A percentile compares a stretch with the other conserved stretches of the same genome.
These are phyloP conservation scores for Athelia sp. DNA, from an alignment of 1,284 basidiomycete species.

Conservation along the genomic window DNA sequence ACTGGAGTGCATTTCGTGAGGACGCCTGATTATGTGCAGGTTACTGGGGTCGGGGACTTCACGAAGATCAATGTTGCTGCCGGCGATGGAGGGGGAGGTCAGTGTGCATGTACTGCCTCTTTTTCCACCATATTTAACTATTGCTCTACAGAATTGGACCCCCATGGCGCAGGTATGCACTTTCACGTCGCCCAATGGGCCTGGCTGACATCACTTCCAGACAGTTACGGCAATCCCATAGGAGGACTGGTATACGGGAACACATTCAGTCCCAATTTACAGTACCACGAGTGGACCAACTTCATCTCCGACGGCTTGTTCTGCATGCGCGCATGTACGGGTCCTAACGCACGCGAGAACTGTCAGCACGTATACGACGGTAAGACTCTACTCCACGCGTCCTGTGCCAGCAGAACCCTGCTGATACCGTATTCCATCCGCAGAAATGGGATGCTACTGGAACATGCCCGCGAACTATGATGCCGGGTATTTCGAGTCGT, in stretches of 20 bases:
- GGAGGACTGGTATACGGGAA: slow-evolving; percentile 61
- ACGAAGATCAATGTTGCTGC: slow-evolving; percentile 53
- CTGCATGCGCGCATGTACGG: slow-evolving; percentile 61
- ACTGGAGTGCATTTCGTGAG: slow-evolving; percentile 63
- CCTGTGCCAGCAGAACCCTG: slow-evolving; percentile 43
- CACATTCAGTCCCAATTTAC: slow-evolving; percentile 38
- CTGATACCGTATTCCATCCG: slow-evolving; percentile 41
- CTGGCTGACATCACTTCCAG: slow-evolving; percentile 47
- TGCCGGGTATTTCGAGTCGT: slow-evolving; percentile 26
- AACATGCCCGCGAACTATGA: slow-evolving; percentile 32
- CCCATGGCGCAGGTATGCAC: slow-evolving; percentile 43
- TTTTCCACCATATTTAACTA: background rate
- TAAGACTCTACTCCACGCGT: background rate
- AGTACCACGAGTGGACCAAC: slow-evolving; percentile 54
- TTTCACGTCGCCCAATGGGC: slow-evolving; percentile 15
- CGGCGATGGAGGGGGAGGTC: slow-evolving; percentile 29
- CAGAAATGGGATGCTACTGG: slow-evolving; percentile 31
- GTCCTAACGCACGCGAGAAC: slow-evolving; percentile 46
- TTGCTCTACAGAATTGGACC: slow-evolving; percentile 48
- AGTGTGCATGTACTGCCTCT: background rate
- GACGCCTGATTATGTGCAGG: slow-evolving; percentile 63
- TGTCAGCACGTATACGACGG: slow-evolving; percentile 39
- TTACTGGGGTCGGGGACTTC: slow-evolving; percentile 57
- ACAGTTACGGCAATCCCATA: slow-evolving; percentile 19
- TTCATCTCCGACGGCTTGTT: slow-evolving; percentile 53